Evolutionary conservation across 805 yeast species (phyloP), one percentile per base, ranked within the genome.

Genomic region (Ogataea neopini): DNA sequence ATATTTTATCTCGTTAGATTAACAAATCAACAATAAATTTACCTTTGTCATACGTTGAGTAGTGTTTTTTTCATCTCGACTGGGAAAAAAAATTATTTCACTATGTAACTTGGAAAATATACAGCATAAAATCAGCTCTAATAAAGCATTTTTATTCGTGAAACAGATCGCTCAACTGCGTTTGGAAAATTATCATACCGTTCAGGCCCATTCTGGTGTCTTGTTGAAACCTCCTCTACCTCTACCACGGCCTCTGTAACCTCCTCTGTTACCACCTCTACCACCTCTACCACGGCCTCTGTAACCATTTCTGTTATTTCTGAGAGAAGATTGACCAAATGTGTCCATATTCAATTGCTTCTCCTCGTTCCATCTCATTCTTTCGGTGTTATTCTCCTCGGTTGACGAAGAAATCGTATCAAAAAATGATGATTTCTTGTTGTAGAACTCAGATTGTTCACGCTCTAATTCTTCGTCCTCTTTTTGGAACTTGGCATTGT

Each of bases 351-450:
- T 89, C 61, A 87, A 75, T 40, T 69, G 69, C 51, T 84, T 83
- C 60, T 88, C 96, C 56, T 84, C 86, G 40, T 76, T 71, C 83
- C 95, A 84, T 60, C 82, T 77, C 79, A 81, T 72, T 52, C 68
- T 59, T 19, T 63, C 67, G 23, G 63, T 65, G 7, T 65, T 61
- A 20, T 68, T 61, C 41, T 75, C 75, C 44, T 76, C 78, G 32
- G 83, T 74, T 3, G 89, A 83, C 9, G 89, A 79, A 9, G 96
- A 86, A 48, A 92, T 80, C 51, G 79, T 80, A 68, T 94, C 98
- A 61, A 92, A 92, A 67, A 94, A 92, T 1, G 97, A 90, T 11
- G 89, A 80, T 60, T 79, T 77, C 66, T 84, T 89, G 70, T 90
- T 79, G 71, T 94, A 94, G 23, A 75, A 79, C 17, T 67, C 60